Percentiles rank a stretch among this genome's conserved stretches.
Conservation (phyloP, 305 asterid species). For the Fraxinus albicans region DNA sequence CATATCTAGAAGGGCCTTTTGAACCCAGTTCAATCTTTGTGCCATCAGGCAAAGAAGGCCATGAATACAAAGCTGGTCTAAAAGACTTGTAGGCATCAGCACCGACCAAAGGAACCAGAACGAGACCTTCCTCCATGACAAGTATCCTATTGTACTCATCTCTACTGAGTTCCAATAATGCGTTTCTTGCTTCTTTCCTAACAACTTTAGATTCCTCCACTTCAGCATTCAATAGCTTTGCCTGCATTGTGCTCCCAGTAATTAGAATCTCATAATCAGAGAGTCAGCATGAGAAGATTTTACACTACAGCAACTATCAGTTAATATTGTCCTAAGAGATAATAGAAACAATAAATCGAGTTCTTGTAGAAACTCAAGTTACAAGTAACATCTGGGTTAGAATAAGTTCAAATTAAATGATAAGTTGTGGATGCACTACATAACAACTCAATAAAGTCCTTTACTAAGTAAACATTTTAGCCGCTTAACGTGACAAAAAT, state of each 20-base stretch:
- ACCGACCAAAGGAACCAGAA: conserved; percentile 80
- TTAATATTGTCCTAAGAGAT: background rate
- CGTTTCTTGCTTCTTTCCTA: conserved; percentile 61
- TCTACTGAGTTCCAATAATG: conserved; percentile 71
- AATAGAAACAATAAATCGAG: background rate
- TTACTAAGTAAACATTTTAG: background rate
- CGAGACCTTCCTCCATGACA: conserved; percentile 75
- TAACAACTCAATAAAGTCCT: background rate
- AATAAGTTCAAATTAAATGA: background rate
- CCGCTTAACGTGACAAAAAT: background rate
- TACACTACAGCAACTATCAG: background rate
- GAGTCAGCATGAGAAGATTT: background rate
- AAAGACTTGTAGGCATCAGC: conserved; percentile 72
- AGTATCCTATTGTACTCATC: conserved; percentile 70
- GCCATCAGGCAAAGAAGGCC: conserved; percentile 94
- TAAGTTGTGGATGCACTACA: background rate
- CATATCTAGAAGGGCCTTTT: conserved; percentile 65
- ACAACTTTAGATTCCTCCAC: conserved; percentile 55
- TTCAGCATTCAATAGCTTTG: conserved; percentile 51
- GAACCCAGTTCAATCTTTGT: conserved; percentile 56
- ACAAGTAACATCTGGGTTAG: background rate
- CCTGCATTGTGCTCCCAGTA: conserved; percentile 46
- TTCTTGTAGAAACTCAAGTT: background rate
- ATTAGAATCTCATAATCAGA: conserved; percentile 14
- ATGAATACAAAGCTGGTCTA: conserved; percentile 61